Base-by-base conservation (phyloP, 2,329 filamentous ascomycete species). In the Penicillium sumatraense region DNA sequence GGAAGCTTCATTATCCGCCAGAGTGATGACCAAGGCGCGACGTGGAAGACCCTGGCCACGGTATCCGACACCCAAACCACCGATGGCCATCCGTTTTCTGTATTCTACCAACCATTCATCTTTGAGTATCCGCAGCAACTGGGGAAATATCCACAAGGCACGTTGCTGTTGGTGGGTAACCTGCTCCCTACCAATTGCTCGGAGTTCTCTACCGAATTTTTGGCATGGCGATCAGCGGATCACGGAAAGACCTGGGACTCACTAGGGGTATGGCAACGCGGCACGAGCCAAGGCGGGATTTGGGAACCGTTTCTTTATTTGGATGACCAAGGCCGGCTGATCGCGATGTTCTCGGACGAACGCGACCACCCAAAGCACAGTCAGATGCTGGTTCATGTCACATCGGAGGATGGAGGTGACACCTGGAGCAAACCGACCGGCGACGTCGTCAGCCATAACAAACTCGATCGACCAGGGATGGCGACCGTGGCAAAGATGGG, bases 81-180 rank as follows among this genome's bases (percentile, higher is more conserved):
- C 5, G 10, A 38, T 13, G 46, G 46, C 14, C 11, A 16, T 23
- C 46, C 16, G 11, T 7, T 24, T 35, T 14, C 18, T 14, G 16
- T 18, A 16, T 49, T 49, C 46, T 49, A 24, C 16, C 46, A 49
- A 35, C 36, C 49, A 8, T 55, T 49, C 41, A 26, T 58, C 16
- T 54, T 56, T 49, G 52, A 59, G 36, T 57, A 56, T 29, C 56
- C 56, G 20, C 49, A 58, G 46, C 46, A 53, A 29, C 49, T 53
- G 11, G 51, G 53, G n/a, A 51, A 51, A 26, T 56, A 56, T 38
- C 53, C 53, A 10, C 29, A 31, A 23, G 53, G 53, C 21, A 56
- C 53, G 9, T 23, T 56, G n/a, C 53, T 56, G 2, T 29, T 56
- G 11, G 53, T 56, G 18, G 53, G 53, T 6, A 56, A 56, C 24